Evolutionary conservation across 2,329 filamentous ascomycete genomes (phyloP).

Genomic region (Shiraia sp.): DNA sequence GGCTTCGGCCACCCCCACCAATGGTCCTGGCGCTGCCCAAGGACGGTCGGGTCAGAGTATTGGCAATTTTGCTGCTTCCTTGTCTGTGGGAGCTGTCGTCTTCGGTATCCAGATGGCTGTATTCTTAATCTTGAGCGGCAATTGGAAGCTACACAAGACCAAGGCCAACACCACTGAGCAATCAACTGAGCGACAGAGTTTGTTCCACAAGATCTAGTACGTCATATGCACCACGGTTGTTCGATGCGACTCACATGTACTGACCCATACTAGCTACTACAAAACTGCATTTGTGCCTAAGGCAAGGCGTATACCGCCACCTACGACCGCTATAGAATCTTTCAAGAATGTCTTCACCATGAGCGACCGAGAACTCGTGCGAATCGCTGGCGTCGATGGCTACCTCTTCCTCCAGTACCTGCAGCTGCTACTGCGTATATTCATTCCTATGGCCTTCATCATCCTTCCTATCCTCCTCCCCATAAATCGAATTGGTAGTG

Average conservation of each 20-base stretch:
- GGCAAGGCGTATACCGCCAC: conserved; percentile 39
- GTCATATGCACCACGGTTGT: conserved; percentile 2
- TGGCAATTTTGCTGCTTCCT: conserved; percentile 43
- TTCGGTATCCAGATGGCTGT: conserved; percentile 40
- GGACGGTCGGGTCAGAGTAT: conserved; percentile 37
- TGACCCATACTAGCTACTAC: conserved; percentile 40
- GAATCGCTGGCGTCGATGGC: conserved; percentile 92
- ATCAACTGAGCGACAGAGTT: conserved; percentile 34
- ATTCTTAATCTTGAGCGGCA: conserved; percentile 44
- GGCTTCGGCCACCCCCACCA: conserved; percentile 3
- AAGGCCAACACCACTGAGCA: conserved; percentile 15
- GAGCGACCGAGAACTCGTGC: conserved; percentile 82
- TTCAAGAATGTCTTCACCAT: conserved; percentile 62
- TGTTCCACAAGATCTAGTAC: conserved; percentile 46
- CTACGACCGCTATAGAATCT: conserved; percentile 41
- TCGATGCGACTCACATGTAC: conserved; percentile 1
- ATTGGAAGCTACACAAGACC: conserved; percentile 39
- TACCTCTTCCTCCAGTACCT: conserved; percentile 97
- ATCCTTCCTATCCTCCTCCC: conserved; percentile 86
- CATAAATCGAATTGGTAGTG: conserved; percentile 74
- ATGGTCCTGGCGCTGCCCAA: conserved; percentile 14
- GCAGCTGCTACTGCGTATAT: conserved; percentile 85
- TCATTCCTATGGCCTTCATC: conserved; percentile 76
- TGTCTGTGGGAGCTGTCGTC: conserved; percentile 40
- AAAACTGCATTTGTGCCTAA: conserved; percentile 44